Evolutionary conservation across 805 yeast species (phyloP), one percentile per base, ranked within the genome.

Genomic region (Ogataea wickerhamii): DNA sequence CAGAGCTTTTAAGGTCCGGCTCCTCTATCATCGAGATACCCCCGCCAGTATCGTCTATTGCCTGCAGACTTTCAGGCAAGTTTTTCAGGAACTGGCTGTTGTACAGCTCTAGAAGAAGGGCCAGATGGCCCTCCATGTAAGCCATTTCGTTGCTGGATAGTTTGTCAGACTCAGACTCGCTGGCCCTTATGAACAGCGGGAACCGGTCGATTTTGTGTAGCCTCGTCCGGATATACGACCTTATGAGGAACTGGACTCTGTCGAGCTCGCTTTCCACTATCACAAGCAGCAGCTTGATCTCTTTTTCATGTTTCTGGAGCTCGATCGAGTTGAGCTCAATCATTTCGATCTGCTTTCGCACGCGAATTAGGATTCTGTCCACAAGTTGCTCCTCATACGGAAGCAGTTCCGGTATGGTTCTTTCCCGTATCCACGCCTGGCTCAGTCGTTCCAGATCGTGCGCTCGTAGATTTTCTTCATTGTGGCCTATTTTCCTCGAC

Each of bases 191-290:
- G 52, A 66, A 78, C 4, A 84, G 64, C 18, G 87, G 70, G 59
- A 65, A 80, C 45, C 70, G 72, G 63, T 88, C 96, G 33, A 93
- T 75, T 60, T 85, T 89, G 43, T 67, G 64, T 39, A 88, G 60
- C 41, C 98, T 68, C 5, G 91, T 74, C 44, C 98, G 71, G 23
- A 89, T 66, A 57, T 87, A 91, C 11, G 87, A 73, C 36, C 97
- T 65, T n/a, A 89, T 68, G 24, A 91, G 61, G 56, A 82, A 93
- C 51, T 82, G 87, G 21, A 87, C 75, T 40, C 98, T 67, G 52
- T 93, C 98, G 18, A 93, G 71, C 50, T 93, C 98, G 11, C 94
- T 82, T 55, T 93, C 98, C 49, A 91, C 80, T 18, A 94, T 76
- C 66, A 93, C 76, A 32, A 89, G 67, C 41, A 85, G 82, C 41